Percentiles rank a stretch among this genome's conserved stretches.
Conservation (phyloP, 2,329 filamentous ascomycete species). For the Saccharata proteae region DNA sequence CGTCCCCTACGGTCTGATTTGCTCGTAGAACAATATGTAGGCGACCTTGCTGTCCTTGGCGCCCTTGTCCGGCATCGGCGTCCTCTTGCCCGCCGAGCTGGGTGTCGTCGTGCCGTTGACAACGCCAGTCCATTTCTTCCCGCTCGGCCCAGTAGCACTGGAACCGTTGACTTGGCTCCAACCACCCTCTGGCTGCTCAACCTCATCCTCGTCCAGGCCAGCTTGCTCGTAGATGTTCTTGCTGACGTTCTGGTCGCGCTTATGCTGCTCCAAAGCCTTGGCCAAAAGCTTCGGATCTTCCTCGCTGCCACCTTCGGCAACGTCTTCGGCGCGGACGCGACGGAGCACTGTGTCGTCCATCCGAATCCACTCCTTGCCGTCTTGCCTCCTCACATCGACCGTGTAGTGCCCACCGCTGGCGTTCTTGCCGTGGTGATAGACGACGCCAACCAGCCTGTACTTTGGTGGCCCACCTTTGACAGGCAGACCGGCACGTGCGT, state of each 20-base stretch:
- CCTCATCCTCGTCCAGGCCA: conserved; percentile 45
- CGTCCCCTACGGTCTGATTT: conserved; percentile 37
- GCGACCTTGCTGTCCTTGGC: conserved; percentile 92
- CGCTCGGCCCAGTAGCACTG: conserved; percentile 36
- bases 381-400: conserved; percentile 88
- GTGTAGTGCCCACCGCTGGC: conserved; percentile 95
- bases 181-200: conserved; percentile 51
- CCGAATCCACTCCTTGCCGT: conserved; percentile 90
- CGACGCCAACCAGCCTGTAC: conserved; percentile 78
- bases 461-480: conserved; percentile 61
- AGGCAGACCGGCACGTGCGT: conserved; percentile 54
- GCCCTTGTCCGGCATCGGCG: conserved; percentile 41
- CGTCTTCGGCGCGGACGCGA: conserved; percentile 74
- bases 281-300: conserved; percentile 62
- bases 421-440: conserved; percentile 97
- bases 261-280: conserved; percentile 54
- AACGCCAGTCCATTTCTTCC: conserved; percentile 52
- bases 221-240: conserved; percentile 64
- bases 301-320: conserved; percentile 73
- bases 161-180: conserved; percentile 80
- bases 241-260: conserved; percentile 39
- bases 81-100: conserved; percentile 36
- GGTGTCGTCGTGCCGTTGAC: conserved; percentile 53
- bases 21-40: conserved; percentile 92
- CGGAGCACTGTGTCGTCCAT: conserved; percentile 88